Percentiles rank a stretch among this genome's conserved stretches.
phyloP scores from a whole-genome alignment of 345 rosid genomes.

The Salix brachista region DNA sequence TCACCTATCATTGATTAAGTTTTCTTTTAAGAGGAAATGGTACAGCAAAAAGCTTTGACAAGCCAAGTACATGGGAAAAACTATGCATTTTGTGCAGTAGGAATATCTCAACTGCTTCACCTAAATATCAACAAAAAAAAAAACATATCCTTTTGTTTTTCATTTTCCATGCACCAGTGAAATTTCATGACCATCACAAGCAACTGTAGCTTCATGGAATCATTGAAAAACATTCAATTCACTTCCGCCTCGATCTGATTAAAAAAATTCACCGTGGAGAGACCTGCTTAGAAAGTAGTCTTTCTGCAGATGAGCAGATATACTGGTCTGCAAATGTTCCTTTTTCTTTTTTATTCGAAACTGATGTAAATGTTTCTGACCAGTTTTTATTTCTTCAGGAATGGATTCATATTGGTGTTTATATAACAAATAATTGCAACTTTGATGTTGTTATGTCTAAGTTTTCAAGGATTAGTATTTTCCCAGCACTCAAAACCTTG shows the following conservation, averaged over 20 bases:
- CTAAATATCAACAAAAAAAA: background rate
- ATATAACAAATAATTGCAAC: background rate
- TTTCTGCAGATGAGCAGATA: background rate
- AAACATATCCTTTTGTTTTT: background rate
- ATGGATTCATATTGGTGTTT: background rate
- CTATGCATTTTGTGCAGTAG: background rate
- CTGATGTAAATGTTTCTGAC: background rate
- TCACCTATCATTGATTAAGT: slow-evolving; percentile 46
- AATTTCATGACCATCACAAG: background rate
- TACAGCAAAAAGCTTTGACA: background rate
- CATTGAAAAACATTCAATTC: background rate
- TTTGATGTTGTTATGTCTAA: background rate
- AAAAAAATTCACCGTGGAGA: background rate
- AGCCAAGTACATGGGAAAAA: background rate
- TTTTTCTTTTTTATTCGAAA: background rate
- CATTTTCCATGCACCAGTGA: background rate
- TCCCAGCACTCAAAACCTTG: background rate
- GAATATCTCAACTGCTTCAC: background rate
- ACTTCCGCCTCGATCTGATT: background rate
- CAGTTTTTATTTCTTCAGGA: background rate
- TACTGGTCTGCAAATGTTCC: background rate
- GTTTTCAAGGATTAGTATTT: background rate
- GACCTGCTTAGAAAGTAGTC: background rate
- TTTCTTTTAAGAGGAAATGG: background rate
- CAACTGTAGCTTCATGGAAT: background rate